Evolutionary conservation across 495 filamentous ascomycete genomes (phyloP).

Genomic region (Aspergillus bridgeri): DNA sequence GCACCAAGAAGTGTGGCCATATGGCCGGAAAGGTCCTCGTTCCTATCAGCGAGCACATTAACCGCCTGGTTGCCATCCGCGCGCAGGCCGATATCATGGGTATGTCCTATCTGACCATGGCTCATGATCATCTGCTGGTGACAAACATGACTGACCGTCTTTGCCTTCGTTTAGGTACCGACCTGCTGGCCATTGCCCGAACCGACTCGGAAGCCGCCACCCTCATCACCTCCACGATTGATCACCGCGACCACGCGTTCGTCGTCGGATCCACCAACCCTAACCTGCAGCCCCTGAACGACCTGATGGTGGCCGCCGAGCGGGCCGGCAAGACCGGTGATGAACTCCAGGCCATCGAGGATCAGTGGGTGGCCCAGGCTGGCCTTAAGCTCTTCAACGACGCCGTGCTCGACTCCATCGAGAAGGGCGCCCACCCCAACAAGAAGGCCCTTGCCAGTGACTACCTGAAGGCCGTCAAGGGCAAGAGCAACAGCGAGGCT

Average conservation of each 20-base stretch:
- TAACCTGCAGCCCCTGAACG: constrained; percentile 75
- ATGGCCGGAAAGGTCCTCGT: constrained; percentile 99
- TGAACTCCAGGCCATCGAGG: constrained; percentile 87
- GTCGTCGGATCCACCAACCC: constrained; percentile 88
- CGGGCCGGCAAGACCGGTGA: constrained; percentile 74
- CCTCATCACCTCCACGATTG: constrained; percentile 93
- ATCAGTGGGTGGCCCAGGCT: constrained; percentile 80
- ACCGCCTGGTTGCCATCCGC: constrained; percentile 92
- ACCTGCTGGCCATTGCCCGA: constrained; percentile 86
- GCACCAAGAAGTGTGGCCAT: constrained; percentile 99
- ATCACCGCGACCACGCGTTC: constrained; percentile 90
- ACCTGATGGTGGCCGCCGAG: constrained; percentile 88
- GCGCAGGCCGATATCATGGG: constrained; percentile 99
- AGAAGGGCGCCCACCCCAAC: constrained; percentile 57
- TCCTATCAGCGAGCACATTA: constrained; percentile 97
- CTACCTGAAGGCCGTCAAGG: constrained; percentile 64
- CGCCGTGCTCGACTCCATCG: constrained; percentile 80
- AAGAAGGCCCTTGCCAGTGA: constrained; percentile 62
- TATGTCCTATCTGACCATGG: constrained; percentile 28
- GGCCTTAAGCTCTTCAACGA: constrained; percentile 87
- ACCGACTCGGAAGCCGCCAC: constrained; percentile 98
- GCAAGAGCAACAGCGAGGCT: constrained; percentile 83
- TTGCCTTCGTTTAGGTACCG: constrained; percentile 53
- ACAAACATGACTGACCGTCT: neutral
- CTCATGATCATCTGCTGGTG: neutral